These are phyloP conservation scores for Metschnikowia cerradonensis DNA, from an alignment of 805 yeast species.

Conservation along the genomic window DNA sequence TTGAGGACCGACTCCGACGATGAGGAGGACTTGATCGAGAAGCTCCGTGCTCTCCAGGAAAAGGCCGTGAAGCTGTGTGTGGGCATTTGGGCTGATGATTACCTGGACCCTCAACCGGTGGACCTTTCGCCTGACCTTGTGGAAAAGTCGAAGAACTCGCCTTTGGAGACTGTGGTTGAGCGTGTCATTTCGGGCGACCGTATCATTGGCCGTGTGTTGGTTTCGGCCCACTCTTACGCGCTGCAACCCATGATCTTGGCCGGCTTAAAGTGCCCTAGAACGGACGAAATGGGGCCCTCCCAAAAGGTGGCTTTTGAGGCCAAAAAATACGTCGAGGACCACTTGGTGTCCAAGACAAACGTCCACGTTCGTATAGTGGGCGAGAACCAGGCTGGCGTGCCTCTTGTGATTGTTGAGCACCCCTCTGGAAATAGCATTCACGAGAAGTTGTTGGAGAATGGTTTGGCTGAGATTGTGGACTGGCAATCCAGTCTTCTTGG, in stretches of 20 bases:
- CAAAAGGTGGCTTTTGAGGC: conserved; percentile 58
- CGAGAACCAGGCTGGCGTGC: conserved; percentile 55
- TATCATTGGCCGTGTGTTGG: conserved; percentile 54
- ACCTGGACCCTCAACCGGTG: conserved; percentile 19
- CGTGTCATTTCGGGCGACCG: conserved; percentile 78
- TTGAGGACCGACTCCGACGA: conserved; percentile 32
- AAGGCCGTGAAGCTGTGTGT: conserved; percentile 46
- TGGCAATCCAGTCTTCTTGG: conserved; percentile 77
- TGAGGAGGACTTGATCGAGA: conserved; percentile 38
- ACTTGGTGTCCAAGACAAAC: conserved; percentile 55
- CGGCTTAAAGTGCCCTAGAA: conserved; percentile 70
- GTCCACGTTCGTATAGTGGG: conserved; percentile 56
- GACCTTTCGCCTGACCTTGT: conserved; percentile 30
- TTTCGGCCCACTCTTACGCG: conserved; percentile 48
- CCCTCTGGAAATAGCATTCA: conserved; percentile 74
- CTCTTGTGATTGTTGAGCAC: conserved; percentile 56
- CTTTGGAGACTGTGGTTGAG: conserved; percentile 62
- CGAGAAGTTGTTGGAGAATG: conserved; percentile 60
- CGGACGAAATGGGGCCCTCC: conserved; percentile 40
- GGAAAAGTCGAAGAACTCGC: conserved; percentile 34
- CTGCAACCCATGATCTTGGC: conserved; percentile 63
- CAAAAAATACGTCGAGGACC: conserved; percentile 55
- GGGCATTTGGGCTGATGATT: conserved; percentile 52
- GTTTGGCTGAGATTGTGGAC: conserved; percentile 72
- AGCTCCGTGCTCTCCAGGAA: conserved; percentile 40